Conservation (phyloP, 2,329 filamentous ascomycete species). For the Alternaria solani region DNA sequence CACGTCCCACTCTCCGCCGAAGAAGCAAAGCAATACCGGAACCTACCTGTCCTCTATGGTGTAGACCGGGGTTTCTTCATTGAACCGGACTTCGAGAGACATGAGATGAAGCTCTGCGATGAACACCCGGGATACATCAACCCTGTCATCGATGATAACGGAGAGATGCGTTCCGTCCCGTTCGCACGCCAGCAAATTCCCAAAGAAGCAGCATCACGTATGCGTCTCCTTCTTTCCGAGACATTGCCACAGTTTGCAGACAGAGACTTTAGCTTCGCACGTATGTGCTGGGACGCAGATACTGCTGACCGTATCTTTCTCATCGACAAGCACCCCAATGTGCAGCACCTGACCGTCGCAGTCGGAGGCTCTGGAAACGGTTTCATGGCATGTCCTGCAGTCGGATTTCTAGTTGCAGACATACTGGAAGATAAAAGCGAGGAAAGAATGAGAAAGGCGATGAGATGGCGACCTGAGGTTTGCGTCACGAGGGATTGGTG, state of each 20-base stretch:
- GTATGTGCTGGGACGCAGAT: conserved; percentile 67
- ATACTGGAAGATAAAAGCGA: conserved; percentile 53
- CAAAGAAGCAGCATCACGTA: conserved; percentile 56
- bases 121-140: conserved; percentile 67
- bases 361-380: conserved; percentile 63
- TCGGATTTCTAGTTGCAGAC: conserved; percentile 61
- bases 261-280: conserved; percentile 59
- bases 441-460: conserved; percentile 52
- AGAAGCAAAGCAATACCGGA: conserved; percentile 56
- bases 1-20: conserved; percentile 59
- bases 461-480: conserved; percentile 63
- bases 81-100: conserved; percentile 56
- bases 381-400: conserved; percentile 62
- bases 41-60: conserved; percentile 60
- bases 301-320: conserved; percentile 63
- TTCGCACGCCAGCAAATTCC: conserved; percentile 58
- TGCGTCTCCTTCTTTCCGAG: conserved; percentile 59
- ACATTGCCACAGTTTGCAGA: conserved; percentile 63
- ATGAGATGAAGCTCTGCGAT: conserved; percentile 62
- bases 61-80: conserved; percentile 62
- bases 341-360: conserved; percentile 56
- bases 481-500: conserved; percentile 57
- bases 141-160: conserved; percentile 38
- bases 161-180: conserved; percentile 48
- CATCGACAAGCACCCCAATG: conserved; percentile 59